Conservation (phyloP, 208 protist species). For the Borovskyia barvae region DNA sequence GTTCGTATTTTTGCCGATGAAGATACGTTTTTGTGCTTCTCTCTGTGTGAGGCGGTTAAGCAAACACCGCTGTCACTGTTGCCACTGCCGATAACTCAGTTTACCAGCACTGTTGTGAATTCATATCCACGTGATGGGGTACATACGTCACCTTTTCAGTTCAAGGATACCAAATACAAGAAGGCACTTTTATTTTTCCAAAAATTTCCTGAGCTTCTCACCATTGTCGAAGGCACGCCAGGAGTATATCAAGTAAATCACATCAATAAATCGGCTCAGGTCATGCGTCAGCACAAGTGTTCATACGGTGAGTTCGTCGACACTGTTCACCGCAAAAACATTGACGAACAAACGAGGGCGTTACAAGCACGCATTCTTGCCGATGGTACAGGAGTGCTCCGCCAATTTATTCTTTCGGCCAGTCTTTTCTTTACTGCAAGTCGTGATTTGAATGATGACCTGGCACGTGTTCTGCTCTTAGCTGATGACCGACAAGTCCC, state of each 20-base stretch:
- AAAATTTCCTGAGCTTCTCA: conserved; percentile 36
- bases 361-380: conserved; percentile 33
- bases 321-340: conserved; percentile 33
- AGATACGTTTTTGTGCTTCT: conserved; percentile 53
- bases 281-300: conserved; percentile 39
- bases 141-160: conserved; percentile 35
- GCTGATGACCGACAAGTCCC: conserved; percentile 18
- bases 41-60: conserved; percentile 52
- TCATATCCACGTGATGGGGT: conserved; percentile 43
- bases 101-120: conserved; percentile 45
- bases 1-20: conserved; percentile 26
- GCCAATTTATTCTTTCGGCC: conserved; percentile 46
- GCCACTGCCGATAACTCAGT: conserved; percentile 61
- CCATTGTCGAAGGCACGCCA: conserved; percentile 39
- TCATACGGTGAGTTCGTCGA: conserved; percentile 41
- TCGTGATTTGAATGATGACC: conserved; percentile 14
- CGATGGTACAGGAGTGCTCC: conserved; percentile 33
- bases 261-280: conserved; percentile 41
- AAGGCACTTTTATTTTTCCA: conserved; percentile 53
- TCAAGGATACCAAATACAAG: conserved; percentile 74
- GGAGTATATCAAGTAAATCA: conserved; percentile 35
- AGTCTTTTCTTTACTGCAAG: conserved; percentile 13
- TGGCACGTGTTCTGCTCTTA: conserved; percentile 13
- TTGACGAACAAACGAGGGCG: conserved; percentile 31
- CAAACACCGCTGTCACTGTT: conserved; percentile 31